Base-by-base conservation (phyloP, 2,329 filamentous ascomycete species). In the Pseudogymnoascus verrucosus region DNA sequence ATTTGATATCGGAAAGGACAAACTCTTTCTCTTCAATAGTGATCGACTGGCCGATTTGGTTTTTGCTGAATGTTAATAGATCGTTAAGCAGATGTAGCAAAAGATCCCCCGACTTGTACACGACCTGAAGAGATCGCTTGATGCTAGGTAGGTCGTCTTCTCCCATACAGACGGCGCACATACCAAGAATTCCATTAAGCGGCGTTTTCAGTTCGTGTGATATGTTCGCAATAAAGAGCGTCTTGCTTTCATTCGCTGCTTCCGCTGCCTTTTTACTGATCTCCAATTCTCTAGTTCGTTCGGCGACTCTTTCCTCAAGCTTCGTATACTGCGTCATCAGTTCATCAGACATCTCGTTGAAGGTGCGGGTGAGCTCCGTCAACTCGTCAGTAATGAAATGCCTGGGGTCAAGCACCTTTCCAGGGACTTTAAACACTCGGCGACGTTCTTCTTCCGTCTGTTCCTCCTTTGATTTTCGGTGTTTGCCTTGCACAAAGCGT, bases 211-310 rank as follows among this genome's bases (percentile, higher is more conserved):
- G 81, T 74, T 98, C 85, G 69, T 88, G 85, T 0, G 86, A 89
- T 61, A 98, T 96, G 70, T 98, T 98, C 16, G 95, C 95, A 67
- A 99, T 96, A 77, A 98, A 98, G 7, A 98, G 80, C 0, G 95
- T 98, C 78, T 99, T 99, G 80, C 91, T 96, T 76, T 96, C 90
- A 70, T 96, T 97, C 3, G 93, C 93, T n/a, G 90, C 89, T 75
- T 96, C 93, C 1, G 93, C 93, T 1, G 91, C 91, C 76, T 91
- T 91, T 74, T 96, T 96, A 78, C 89, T 96, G 66, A 91, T 85
- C 71, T 96, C 91, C 0, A 97, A 80, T 74, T 97, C 90, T 37
- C 84, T 84, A 0, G 93, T 97, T 63, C 93, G 83, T 73, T 93
- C 87, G 5, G 85, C 85, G 0, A 97, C 93, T 69, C 93, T 88